Percentiles rank a stretch among this genome's conserved stretches.
Evolutionary conservation across 2,329 filamentous ascomycete species (phyloP).

Genomic region (Xylariaceae sp.): DNA sequence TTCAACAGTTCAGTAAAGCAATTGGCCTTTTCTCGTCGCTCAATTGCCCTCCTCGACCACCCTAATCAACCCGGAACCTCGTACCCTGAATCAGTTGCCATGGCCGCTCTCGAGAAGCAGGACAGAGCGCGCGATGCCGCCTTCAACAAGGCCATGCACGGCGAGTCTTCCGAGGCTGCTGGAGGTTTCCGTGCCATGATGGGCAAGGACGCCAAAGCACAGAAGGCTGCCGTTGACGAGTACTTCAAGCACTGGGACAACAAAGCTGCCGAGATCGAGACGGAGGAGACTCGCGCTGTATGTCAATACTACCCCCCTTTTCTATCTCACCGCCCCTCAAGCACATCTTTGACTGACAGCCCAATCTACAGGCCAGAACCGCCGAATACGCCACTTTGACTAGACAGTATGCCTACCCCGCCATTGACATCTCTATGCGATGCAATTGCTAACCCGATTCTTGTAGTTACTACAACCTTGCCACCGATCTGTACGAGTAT

Average conservation of each 20-base stretch:
- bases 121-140: slow-evolving; percentile 81
- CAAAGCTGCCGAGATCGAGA: slow-evolving; percentile 75
- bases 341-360: slow-evolving; percentile 8
- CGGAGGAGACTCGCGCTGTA: slow-evolving; percentile 75
- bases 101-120: slow-evolving; percentile 68
- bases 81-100: slow-evolving; percentile 28
- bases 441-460: slow-evolving; percentile 1
- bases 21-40: slow-evolving; percentile 3
- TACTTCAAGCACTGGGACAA: slow-evolving; percentile 98
- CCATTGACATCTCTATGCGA: neutral
- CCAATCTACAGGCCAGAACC: slow-evolving; percentile 62
- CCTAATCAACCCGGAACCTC: neutral
- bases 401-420: slow-evolving; percentile 65
- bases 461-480: slow-evolving; percentile 88
- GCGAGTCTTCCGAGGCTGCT: slow-evolving; percentile 60
- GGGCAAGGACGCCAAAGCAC: slow-evolving; percentile 70
- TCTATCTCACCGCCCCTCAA: neutral
- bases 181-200: slow-evolving; percentile 82
- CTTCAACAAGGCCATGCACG: slow-evolving; percentile 88
- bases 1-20: neutral
- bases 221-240: slow-evolving; percentile 79
- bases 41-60: neutral
- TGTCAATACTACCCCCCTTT: slow-evolving; percentile 21
- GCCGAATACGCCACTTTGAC: slow-evolving; percentile 92
- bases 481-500: slow-evolving; percentile 95